Conservation (phyloP, 305 asterid species). For the Nicotiana rustica region DNA sequence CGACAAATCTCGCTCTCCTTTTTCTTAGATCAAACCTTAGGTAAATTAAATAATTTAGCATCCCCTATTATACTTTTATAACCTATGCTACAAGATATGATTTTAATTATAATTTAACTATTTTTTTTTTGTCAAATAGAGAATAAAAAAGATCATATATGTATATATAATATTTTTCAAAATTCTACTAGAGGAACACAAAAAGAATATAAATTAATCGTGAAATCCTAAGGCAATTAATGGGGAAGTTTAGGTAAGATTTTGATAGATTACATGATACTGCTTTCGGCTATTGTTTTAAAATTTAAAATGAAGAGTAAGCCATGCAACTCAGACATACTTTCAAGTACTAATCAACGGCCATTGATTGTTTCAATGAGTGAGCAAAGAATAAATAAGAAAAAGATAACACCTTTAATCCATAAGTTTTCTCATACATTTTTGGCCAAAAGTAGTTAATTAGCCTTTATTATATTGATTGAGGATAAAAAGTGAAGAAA, state of each 20-base stretch:
- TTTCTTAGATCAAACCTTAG: conserved; percentile 52
- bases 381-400: neutral
- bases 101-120: neutral
- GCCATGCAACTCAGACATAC: conserved; percentile 17
- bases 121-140: neutral
- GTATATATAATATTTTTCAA: neutral
- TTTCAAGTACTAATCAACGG: conserved; percentile 3
- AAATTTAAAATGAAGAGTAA: neutral
- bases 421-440: neutral
- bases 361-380: conserved; percentile 26
- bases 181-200: neutral
- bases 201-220: neutral
- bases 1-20: conserved; percentile 50
- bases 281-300: conserved; percentile 6
- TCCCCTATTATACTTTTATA: neutral
- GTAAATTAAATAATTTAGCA: conserved; percentile 26
- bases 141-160: neutral
- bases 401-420: neutral
- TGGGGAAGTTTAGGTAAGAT: neutral
- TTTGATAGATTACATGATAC: conserved; percentile 6
- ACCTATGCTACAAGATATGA: neutral
- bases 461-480: neutral
- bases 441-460: neutral
- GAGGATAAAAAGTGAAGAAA: neutral
- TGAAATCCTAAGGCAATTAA: neutral